Percentiles rank a stretch among this genome's conserved stretches.
Evolutionary conservation across 83 land plant species (phyloP).

Genomic region (Larix sibirica): DNA sequence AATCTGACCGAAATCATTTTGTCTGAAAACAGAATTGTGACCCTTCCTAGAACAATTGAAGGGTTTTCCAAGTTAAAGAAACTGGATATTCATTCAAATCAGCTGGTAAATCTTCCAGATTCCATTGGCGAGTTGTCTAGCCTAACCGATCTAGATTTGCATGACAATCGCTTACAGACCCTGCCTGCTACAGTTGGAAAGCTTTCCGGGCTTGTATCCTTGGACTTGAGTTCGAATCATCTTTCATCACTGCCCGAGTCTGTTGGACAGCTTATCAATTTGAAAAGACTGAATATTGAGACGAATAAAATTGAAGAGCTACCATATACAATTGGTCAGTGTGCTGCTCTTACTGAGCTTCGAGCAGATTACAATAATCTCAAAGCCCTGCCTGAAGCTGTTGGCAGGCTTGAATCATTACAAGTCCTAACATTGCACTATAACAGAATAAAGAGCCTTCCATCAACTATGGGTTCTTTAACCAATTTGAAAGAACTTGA

Average conservation of each 20-base stretch:
- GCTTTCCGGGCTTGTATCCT: slow-evolving; percentile 17
- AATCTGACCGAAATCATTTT: slow-evolving; percentile 17
- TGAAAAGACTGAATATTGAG: slow-evolving; percentile 30
- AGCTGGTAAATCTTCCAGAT: slow-evolving; percentile 20
- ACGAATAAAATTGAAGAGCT: slow-evolving; percentile 45
- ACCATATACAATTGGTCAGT: slow-evolving; percentile 43
- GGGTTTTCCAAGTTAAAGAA: background rate
- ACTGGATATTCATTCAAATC: slow-evolving; percentile 18
- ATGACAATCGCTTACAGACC: slow-evolving; percentile 24
- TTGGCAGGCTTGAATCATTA: slow-evolving; percentile 38
- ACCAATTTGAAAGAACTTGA: slow-evolving; percentile 42
- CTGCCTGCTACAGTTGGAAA: slow-evolving; percentile 42
- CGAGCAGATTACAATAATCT: slow-evolving; percentile 44
- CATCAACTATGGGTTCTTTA: slow-evolving; percentile 44
- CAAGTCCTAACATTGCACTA: slow-evolving; percentile 34
- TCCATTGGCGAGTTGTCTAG: slow-evolving; percentile 23
- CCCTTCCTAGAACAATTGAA: slow-evolving; percentile 3
- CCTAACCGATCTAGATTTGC: slow-evolving; percentile 19
- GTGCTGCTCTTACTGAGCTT: slow-evolving; percentile 39
- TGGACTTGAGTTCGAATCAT: slow-evolving; percentile 32
- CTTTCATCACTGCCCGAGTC: slow-evolving; percentile 32
- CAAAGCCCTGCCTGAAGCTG: slow-evolving; percentile 57
- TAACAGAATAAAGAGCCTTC: slow-evolving; percentile 39
- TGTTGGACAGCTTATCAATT: slow-evolving; percentile 31
- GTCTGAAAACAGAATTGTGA: slow-evolving; percentile 21